These are phyloP conservation scores for Didymella lethalis DNA, from an alignment of 2,329 filamentous ascomycete species.

Conservation along the genomic window DNA sequence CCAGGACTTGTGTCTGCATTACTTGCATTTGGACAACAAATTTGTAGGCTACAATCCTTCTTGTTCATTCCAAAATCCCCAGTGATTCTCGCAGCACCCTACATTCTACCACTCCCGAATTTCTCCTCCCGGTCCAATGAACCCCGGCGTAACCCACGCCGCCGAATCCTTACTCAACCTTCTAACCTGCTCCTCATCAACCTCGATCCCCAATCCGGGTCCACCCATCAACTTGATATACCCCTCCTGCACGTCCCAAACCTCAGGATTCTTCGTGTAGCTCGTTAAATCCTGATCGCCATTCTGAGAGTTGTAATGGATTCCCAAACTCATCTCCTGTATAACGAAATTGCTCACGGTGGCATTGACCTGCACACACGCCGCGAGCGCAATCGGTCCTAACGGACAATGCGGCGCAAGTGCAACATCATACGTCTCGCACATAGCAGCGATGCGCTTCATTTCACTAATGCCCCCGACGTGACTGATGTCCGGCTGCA, in stretches of 20 bases:
- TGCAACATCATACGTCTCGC: constrained; percentile 76
- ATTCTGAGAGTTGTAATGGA: constrained; percentile 71
- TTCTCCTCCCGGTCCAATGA: constrained; percentile 71
- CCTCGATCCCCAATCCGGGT: constrained; percentile 72
- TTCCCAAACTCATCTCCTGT: constrained; percentile 80
- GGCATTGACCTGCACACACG: constrained; percentile 72
- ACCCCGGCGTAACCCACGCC: constrained; percentile 72
- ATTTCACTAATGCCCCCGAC: constrained; percentile 77
- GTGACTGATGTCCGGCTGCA: constrained; percentile 77
- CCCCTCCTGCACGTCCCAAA: constrained; percentile 72
- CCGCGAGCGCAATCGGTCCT: constrained; percentile 76
- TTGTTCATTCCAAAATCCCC: no score
- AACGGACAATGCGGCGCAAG: constrained; percentile 78
- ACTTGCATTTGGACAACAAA: background rate
- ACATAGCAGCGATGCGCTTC: constrained; percentile 72
- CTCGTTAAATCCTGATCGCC: constrained; percentile 58
- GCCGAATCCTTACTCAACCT: constrained; percentile 65
- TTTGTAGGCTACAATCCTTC: background rate
- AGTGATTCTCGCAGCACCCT: background rate
- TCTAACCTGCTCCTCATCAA: constrained; percentile 72
- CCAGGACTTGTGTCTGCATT: background rate
- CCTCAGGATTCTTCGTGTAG: constrained; percentile 69
- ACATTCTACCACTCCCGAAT: constrained; percentile 69
- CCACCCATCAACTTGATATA: constrained; percentile 68
- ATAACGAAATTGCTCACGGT: constrained; percentile 70